Evolutionary conservation across 2,329 filamentous ascomycete genomes (phyloP), one percentile per base, ranked within the genome.

Genomic region (Colletotrichum echinochloae): DNA sequence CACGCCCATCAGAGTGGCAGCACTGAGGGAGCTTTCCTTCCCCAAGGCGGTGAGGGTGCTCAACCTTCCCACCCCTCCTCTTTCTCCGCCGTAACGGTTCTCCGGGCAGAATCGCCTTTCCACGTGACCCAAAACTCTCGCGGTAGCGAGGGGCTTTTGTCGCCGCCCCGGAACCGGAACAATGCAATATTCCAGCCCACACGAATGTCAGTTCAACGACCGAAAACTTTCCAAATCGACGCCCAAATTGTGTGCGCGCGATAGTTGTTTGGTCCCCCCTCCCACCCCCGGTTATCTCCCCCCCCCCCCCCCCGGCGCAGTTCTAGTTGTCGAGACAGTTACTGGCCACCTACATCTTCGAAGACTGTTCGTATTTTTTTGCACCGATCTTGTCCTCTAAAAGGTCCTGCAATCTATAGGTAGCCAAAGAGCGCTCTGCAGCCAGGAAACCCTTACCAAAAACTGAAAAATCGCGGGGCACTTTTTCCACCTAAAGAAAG

Each of bases 401-500:
- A 33, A 46, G 20, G 37, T 20, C 52, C 33, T 70, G 66, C 28
- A 39, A 39, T 23, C 54, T 30, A 37, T 16, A 65, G 66, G 55
- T 55, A 55, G 39, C 46, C 63, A 41, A 61, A 51, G 55, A 70
- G 62, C 39, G 62, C 56, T 71, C 52, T 54, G 64, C 65, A 46
- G 30, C 51, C 26, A 57, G 35, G 35, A 71, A 71, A 67, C 68
- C 68, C 65, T 71, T 57, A 70, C 23, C 20, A 54, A 70, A 52
- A 70, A 26, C 46, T 35, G 28, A 63, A 64, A 70, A 70, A 70
- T 70, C 68, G 68, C 68, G 68, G 68, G 68, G 68, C 68, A 71
- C 67, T 68, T 71, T 71, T 70, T 46, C 41, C 41, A 54, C 23
- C 57, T 37, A 71, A 59, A 46, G 62, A 70, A 63, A 59, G 64